Conservation (phyloP, 306 rosid genomes). For the Vigna hirtella region DNA sequence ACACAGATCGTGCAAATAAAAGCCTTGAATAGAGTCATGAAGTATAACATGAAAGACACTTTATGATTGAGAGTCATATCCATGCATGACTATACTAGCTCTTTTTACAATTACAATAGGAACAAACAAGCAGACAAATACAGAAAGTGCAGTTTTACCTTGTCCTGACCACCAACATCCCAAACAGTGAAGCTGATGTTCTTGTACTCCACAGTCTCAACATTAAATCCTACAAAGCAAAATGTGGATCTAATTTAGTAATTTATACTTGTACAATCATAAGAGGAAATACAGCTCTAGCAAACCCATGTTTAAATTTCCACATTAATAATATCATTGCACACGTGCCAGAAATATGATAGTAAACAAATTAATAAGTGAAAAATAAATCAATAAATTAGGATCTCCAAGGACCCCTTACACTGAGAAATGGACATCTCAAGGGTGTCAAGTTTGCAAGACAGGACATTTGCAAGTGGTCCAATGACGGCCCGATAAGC, state of each 20-base stretch:
- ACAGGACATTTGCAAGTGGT: too few relatives aligned
- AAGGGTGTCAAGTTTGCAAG: neutral
- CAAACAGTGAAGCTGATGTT: slow-evolving; percentile 99
- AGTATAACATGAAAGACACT: slow-evolving; percentile 1
- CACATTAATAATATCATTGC: slow-evolving; percentile 13
- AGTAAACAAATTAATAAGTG: neutral
- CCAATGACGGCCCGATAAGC: too few relatives aligned
- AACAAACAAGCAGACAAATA: slow-evolving; percentile 31
- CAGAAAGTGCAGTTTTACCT: slow-evolving; percentile 54
- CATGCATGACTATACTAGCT: slow-evolving; percentile 27
- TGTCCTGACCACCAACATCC: slow-evolving; percentile 99
- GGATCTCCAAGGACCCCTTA: too few relatives aligned
- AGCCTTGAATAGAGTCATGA: slow-evolving; percentile 1
- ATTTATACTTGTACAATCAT: slow-evolving; percentile 2
- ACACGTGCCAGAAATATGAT: slow-evolving; percentile 4
- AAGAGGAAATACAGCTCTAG: neutral
- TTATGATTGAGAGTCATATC: slow-evolving; percentile 8
- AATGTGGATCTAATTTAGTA: neutral
- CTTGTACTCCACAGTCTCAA: slow-evolving; percentile 97
- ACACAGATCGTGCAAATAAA: neutral
- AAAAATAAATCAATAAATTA: neutral
- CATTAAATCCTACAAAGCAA: slow-evolving; percentile 80
- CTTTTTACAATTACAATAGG: neutral
- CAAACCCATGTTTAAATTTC: slow-evolving; percentile 22
- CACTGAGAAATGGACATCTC: neutral